Base-by-base conservation (phyloP, 2,329 filamentous ascomycete species). In the Diplodia seriata region DNA sequence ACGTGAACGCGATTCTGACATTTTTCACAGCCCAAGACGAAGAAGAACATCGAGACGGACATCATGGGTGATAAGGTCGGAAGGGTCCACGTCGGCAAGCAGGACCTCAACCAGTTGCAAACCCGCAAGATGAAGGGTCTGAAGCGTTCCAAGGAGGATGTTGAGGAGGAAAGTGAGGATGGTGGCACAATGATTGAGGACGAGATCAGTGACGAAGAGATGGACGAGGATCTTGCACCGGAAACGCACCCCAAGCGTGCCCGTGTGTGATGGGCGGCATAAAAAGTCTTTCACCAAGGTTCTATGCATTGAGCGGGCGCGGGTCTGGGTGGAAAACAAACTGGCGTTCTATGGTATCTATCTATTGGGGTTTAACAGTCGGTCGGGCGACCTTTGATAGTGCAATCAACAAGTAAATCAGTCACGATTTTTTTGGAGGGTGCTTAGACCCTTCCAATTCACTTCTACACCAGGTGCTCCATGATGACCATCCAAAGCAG, bases 41-140 rank as follows among this genome's bases (percentile, higher is more conserved):
- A 97, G 90, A 99, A 99, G 90, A 99, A 99, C 80, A 90, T 99
- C 74, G 87, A 89, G 66, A 96, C 91, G 68, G 94, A 98, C 79
- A 81, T 89, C 53, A 93, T 99, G 82, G 95, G 95, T 78, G 95
- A 99, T 81, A 98, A 98, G 89, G 86, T 98, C 71, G 95, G 94
- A 71, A 90, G 93, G 73, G 91, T 99, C 71, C 95, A 99, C 79
- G 81, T 97, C 69, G 93, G 91, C 76, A 93, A 90, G 83, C 93
- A 97, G 81, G 93, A 99, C 81, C 86, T 99, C 69, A 85, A 85
- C 76, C 87, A 91, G 74, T 81, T 99, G 80, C 95, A 99, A 85
- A 96, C 94, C 65, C 90, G 95, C 77, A 99, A 99, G 88, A 98
- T 99, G 94, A 99, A 99, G 89, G 95, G 94, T 72, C 81, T 99